A percentile compares a stretch with the other conserved stretches of the same genome.
Evolutionary conservation across 2,329 filamentous ascomycete genomes (phyloP).

Genomic region (Rhynchosporium agropyri): DNA sequence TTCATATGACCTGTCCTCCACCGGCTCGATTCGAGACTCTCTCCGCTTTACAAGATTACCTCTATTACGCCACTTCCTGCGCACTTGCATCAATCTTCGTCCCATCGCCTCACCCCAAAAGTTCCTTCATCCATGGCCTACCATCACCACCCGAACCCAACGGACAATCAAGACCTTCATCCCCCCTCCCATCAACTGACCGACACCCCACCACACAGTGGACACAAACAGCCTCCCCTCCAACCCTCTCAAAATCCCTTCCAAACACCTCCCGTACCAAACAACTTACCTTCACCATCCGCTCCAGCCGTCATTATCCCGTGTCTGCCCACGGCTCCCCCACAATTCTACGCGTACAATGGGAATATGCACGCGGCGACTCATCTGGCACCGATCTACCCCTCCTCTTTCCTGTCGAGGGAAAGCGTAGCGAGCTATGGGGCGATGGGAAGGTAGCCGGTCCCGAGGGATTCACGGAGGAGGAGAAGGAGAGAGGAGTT

Average conservation of each 20-base stretch:
- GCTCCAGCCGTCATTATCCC: not conserved
- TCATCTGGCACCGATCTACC: not conserved
- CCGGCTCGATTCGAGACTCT: constrained; percentile 25
- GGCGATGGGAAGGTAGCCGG: not conserved
- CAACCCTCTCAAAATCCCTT: constrained; percentile 26
- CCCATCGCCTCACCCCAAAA: not conserved
- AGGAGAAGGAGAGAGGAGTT: not conserved
- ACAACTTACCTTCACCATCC: constrained; percentile 26
- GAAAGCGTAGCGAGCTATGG: not conserved
- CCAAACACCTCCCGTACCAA: constrained; percentile 16
- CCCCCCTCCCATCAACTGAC: not conserved
- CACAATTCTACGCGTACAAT: constrained; percentile 20
- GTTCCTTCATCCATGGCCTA: too few species aligned
- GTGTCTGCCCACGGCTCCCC: not conserved
- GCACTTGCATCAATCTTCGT: constrained; percentile 28
- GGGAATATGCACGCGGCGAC: constrained; percentile 25
- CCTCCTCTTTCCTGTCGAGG: constrained; percentile 1
- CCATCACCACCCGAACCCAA: not conserved
- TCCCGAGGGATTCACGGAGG: not conserved
- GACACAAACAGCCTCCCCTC: constrained; percentile 27
- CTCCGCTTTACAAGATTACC: constrained; percentile 33
- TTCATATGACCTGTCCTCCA: constrained; percentile 28
- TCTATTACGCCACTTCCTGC: constrained; percentile 36
- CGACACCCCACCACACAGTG: constrained; percentile 6
- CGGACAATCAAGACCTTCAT: not conserved